These are phyloP conservation scores for Phytophthora melonis DNA, from an alignment of 352 stramenopile species.

Conservation along the genomic window DNA sequence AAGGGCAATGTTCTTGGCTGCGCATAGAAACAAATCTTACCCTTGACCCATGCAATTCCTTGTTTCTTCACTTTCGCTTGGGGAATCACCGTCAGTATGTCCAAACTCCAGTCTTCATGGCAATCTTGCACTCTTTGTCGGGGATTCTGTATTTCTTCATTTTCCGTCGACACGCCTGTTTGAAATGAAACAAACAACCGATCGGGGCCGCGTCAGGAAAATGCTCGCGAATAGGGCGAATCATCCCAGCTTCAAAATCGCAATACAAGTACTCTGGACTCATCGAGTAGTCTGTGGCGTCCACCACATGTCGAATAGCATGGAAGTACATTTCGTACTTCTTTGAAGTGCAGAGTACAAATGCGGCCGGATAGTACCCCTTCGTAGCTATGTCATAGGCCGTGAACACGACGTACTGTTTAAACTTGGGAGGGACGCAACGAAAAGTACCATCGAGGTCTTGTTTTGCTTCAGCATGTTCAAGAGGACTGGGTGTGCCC, in stretches of 20 bases:
- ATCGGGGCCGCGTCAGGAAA: constrained; percentile 11
- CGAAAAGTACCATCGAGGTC: constrained; percentile 38
- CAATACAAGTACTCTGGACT: constrained; percentile 20
- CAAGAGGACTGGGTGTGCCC: neutral
- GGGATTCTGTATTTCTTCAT: constrained; percentile 18
- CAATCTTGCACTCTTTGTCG: constrained; percentile 1
- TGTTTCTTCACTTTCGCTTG: constrained; percentile 7
- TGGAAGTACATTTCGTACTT: constrained; percentile 28
- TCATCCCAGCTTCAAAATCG: constrained; percentile 31
- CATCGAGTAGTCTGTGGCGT: constrained; percentile 12
- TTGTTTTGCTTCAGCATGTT: constrained; percentile 9
- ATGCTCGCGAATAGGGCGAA: constrained; percentile 16
- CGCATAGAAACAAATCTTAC: neutral
- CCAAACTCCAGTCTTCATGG: constrained; percentile 20
- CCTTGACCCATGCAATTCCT: constrained; percentile 10
- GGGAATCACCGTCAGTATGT: constrained; percentile 20
- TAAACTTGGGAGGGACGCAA: constrained; percentile 19
- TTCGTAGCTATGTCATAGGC: constrained; percentile 13
- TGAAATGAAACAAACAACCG: constrained; percentile 36
- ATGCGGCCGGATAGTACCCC: constrained; percentile 11
- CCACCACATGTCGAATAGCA: constrained; percentile 13
- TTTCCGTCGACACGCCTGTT: constrained; percentile 9
- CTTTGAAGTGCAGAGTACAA: constrained; percentile 16
- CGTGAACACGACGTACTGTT: constrained; percentile 26
- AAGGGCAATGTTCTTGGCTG: neutral